phyloP scores from a whole-genome alignment of 2,329 filamentous ascomycete genomes.

The Aspergillus viridinutans region DNA sequence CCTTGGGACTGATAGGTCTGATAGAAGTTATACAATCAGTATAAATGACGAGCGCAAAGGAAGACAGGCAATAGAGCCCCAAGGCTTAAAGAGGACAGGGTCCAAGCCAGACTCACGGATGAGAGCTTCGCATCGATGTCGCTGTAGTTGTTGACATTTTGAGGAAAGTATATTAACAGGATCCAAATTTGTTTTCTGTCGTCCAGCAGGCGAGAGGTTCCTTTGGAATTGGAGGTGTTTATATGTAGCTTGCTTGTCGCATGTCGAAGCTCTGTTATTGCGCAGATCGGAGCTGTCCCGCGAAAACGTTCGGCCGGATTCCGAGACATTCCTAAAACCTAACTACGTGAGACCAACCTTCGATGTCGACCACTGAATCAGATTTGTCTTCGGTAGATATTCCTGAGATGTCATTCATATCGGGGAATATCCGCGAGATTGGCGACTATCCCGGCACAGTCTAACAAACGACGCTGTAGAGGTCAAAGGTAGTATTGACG shows the following conservation, averaged over 20 bases:
- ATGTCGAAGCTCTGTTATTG: background rate
- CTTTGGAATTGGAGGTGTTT: background rate
- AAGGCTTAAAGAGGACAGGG: background rate
- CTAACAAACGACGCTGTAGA: background rate
- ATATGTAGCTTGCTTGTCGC: slow-evolving; percentile 4
- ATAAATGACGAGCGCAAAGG: background rate
- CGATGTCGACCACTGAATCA: background rate
- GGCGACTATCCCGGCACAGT: background rate
- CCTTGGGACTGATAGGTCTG: slow-evolving; percentile 69
- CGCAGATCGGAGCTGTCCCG: slow-evolving; percentile 8
- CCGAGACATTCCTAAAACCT: slow-evolving; percentile 1
- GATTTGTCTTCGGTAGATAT: background rate
- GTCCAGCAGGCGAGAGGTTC: background rate
- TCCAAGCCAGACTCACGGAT: slow-evolving; percentile 48
- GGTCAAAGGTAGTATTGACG: background rate
- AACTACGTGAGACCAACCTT: background rate
- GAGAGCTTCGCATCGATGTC: slow-evolving; percentile 69
- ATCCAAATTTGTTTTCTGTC: background rate
- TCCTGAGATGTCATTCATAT: too few species aligned
- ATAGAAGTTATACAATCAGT: slow-evolving; percentile 10
- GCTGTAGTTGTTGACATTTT: slow-evolving; percentile 81
- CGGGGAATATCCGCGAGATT: background rate
- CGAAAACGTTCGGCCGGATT: slow-evolving; percentile 28
- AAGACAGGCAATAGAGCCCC: slow-evolving; percentile 1
- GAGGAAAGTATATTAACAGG: background rate